Base-by-base conservation (phyloP, 78 protist species). In the Planoprotostelium fungivorum region DNA sequence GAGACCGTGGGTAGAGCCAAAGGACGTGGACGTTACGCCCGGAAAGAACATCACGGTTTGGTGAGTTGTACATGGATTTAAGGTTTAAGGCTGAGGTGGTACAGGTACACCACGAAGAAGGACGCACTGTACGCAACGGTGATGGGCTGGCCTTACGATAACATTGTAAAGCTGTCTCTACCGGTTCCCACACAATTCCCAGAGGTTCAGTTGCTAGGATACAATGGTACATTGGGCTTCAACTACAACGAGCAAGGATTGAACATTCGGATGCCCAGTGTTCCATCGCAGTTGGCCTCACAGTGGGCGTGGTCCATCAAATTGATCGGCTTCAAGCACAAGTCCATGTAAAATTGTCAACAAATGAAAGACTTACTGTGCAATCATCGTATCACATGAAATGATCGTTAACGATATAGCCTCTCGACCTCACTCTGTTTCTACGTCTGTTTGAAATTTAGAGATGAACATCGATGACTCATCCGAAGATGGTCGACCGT, bases 1-100 rank as follows among this genome's bases (percentile, higher is more conserved):
- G 28, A 36, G 39, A 0, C 89, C 91, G 38, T 93, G 95, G 95
- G 38, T 91, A 73, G 63, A 36, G 28, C 95, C 90, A 86, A 87
- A 90, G 83, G 93, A 93, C 73, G 73, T 25, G 73, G 73, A 51
- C 73, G 73, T 51, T 16, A 16, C 16, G 73, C 73, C 73, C 31
- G 73, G 73, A 51, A 51, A 51, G 73, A 51, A 51, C 73, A 51
- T 51, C 5, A 51, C 73, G 31, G 73, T 51, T 51, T 51, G 73
- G 73, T 51, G 73, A 51, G 73, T 25, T 51, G 5, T 51, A 25
- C 16, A 51, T 25, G 31, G 5, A 25, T 51, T 5, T 51, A 16
- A 51, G 73, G 16, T 51, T 51, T 16, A 51, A 51, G 16, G 16
- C 5, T 25, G 5, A 51, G 16, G 16, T 25, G 16, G 16, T 51